Evolutionary conservation across 2,329 filamentous ascomycete species (phyloP).

Genomic region (Cladosporium sp.): DNA sequence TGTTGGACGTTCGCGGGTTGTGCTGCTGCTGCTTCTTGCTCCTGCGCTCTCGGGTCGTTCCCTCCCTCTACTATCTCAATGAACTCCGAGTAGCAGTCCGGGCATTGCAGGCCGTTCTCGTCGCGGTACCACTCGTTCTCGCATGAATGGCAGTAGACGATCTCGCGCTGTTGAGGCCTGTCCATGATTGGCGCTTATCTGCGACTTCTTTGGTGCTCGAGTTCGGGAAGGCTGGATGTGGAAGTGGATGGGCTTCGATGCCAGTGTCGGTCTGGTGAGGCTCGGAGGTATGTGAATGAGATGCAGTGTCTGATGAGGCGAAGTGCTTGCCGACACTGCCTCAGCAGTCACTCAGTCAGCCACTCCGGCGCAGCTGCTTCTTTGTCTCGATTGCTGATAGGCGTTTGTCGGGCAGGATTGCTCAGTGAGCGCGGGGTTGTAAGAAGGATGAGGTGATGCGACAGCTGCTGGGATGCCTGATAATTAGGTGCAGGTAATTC

Average conservation of each 20-base stretch:
- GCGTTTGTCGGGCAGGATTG: too few species aligned
- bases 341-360: too few species aligned
- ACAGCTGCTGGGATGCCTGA: too few species aligned
- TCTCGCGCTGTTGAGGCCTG: conserved; percentile 45
- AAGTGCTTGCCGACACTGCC: too few species aligned
- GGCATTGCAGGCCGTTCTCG: conserved; percentile 66
- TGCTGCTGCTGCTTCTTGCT: conserved; percentile 19
- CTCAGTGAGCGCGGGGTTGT: too few species aligned
- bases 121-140: conserved; percentile 74
- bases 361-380: conserved; percentile 1
- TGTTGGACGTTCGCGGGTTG: conserved; percentile 27
- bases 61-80: conserved; percentile 64
- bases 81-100: conserved; percentile 71
- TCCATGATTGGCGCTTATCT: background rate
- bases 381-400: background rate
- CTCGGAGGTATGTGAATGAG: too few species aligned
- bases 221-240: background rate
- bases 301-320: too few species aligned
- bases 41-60: conserved; percentile 7
- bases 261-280: too few species aligned
- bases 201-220: too few species aligned
- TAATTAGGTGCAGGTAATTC: too few species aligned
- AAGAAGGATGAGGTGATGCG: too few species aligned
- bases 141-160: conserved; percentile 85
- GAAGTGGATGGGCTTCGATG: too few species aligned